Percentiles rank a stretch among this genome's conserved stretches.
Conservation (phyloP, 2,329 filamentous ascomycete species). For the Diaporthe citrichinensis region DNA sequence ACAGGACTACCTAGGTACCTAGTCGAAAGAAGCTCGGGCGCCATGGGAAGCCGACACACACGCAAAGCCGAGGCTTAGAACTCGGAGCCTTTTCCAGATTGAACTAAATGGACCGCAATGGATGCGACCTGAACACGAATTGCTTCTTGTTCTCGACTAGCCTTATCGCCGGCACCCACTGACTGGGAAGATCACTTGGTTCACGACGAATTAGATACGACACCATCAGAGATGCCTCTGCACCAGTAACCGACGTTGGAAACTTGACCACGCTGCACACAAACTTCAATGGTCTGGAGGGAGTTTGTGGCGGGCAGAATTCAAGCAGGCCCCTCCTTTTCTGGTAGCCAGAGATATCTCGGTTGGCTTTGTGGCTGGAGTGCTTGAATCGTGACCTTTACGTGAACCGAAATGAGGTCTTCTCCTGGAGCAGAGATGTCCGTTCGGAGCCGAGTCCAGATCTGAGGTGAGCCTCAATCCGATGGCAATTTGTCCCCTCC, state of each 20-base stretch:
- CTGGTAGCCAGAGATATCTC: not conserved
- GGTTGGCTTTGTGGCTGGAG: conserved; percentile 1
- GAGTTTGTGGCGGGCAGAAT: not conserved
- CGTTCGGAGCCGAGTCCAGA: conserved; percentile 23
- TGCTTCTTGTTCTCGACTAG: conserved; percentile 1
- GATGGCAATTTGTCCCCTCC: not conserved
- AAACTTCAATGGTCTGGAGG: not conserved
- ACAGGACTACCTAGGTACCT: not conserved
- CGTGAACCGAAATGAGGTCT: conserved; percentile 14
- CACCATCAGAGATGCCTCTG: not conserved
- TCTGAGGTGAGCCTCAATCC: not conserved
- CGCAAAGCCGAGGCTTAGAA: conserved; percentile 6
- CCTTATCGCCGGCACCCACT: conserved; percentile 11
- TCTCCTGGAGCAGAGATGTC: not conserved
- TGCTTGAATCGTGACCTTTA: conserved; percentile 17
- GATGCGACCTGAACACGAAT: conserved; percentile 18
- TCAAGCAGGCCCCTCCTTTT: not conserved
- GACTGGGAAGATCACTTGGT: not conserved
- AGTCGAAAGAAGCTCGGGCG: conserved; percentile 1
- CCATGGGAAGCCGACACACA: conserved; percentile 17
- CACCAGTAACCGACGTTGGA: not conserved
- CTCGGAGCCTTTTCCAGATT: conserved; percentile 21
- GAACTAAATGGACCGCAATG: conserved; percentile 7
- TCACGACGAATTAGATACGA: not conserved
- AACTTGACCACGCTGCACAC: not conserved